phyloP scores from a whole-genome alignment of 495 filamentous ascomycete species.

The Hamigera avellanea region DNA sequence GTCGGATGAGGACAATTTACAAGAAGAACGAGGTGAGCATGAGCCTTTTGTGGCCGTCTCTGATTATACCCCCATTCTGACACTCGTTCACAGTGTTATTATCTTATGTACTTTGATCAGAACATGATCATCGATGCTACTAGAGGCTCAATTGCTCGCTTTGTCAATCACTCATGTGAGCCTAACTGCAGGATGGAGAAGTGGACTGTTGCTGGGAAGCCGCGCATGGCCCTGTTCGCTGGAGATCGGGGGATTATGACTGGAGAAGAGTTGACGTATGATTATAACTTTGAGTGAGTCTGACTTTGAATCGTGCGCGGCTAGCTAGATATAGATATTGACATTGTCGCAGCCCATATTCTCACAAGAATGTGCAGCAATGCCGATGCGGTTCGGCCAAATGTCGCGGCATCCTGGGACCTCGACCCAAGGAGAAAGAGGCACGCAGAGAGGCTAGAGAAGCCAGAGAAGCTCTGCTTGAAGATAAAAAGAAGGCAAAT shows the following conservation, averaged over 20 bases:
- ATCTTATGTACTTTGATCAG: constrained; percentile 95
- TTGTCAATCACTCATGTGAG: constrained; percentile 94
- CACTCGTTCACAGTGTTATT: constrained; percentile 96
- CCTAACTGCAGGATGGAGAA: constrained; percentile 98
- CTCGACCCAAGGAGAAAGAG: constrained; percentile 48
- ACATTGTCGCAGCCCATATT: constrained; percentile 43
- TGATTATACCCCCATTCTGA: no score
- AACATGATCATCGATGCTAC: constrained; percentile 99
- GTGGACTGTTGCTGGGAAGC: constrained; percentile 90
- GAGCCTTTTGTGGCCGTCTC: background rate
- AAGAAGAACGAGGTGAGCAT: constrained; percentile 73
- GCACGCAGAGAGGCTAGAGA: constrained; percentile 26
- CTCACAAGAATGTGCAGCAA: constrained; percentile 68
- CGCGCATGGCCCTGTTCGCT: constrained; percentile 94
- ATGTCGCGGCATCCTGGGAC: constrained; percentile 70
- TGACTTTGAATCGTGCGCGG: constrained; percentile 4
- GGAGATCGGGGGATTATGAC: constrained; percentile 82
- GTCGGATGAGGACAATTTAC: constrained; percentile 83
- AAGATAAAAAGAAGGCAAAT: constrained; percentile 26
- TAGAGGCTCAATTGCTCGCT: constrained; percentile 87
- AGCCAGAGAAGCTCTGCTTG: constrained; percentile 21
- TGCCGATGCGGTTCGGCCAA: constrained; percentile 69
- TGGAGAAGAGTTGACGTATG: constrained; percentile 95
- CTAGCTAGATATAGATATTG: background rate
- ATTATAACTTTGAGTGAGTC: constrained; percentile 89